Percentiles rank a stretch among this genome's conserved stretches.
phyloP scores from a whole-genome alignment of 2,329 filamentous ascomycete species.

The Verticillium zaregamsianum region DNA sequence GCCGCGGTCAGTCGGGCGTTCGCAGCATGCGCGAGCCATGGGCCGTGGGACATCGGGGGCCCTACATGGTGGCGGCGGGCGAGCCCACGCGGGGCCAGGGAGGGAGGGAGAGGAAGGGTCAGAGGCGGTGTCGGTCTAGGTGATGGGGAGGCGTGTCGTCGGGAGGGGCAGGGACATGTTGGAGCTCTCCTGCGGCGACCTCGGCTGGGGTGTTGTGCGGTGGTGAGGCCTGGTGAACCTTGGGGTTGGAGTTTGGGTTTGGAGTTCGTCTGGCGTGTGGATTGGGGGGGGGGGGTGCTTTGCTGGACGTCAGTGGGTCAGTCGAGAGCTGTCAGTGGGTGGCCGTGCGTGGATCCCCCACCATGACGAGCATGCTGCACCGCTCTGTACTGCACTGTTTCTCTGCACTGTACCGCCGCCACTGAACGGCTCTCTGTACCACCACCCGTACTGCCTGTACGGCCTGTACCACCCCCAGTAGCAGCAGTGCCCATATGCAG shows the following conservation, averaged over 20 bases:
- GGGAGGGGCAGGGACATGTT: background rate
- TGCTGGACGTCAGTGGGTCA: background rate
- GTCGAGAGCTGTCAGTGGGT: background rate
- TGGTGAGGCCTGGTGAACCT: background rate
- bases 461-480: no score
- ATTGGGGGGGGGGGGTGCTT: background rate
- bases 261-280: background rate
- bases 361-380: background rate
- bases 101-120: background rate
- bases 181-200: background rate
- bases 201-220: no score
- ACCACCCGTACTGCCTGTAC: no score
- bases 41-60: background rate
- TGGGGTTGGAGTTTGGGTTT: background rate
- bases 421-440: no score
- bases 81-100: conserved; percentile 7
- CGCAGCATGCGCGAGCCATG: background rate
- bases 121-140: conserved; percentile 1
- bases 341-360: background rate
- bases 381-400: background rate
- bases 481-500: no score
- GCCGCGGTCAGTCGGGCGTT: conserved; percentile 6
- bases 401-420: no score
- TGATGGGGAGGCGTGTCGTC: background rate
- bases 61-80: conserved; percentile 6